Evolutionary conservation across 2,329 filamentous ascomycete genomes (phyloP).

Genomic region (Pyrenophora graminea): DNA sequence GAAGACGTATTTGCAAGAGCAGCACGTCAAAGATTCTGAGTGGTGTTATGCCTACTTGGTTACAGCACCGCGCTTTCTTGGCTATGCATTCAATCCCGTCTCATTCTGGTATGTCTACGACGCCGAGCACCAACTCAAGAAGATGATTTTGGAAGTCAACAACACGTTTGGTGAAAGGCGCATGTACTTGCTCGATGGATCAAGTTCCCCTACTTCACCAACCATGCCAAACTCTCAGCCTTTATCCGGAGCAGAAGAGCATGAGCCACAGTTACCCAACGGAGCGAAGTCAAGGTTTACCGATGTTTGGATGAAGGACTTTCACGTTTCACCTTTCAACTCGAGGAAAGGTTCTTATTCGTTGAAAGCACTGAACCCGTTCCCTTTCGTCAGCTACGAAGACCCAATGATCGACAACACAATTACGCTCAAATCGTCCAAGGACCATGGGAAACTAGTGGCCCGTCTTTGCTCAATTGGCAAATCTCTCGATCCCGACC

Average conservation of each 20-base stretch:
- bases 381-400: slow-evolving; percentile 38
- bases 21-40: slow-evolving; percentile 62
- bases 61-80: slow-evolving; percentile 70
- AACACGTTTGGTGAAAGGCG: slow-evolving; percentile 76
- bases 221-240: slow-evolving; percentile 17
- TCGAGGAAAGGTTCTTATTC: slow-evolving; percentile 55
- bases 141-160: slow-evolving; percentile 74
- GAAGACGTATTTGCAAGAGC: slow-evolving; percentile 59
- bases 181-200: slow-evolving; percentile 63
- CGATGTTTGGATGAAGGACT: slow-evolving; percentile 68
- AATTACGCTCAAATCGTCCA: slow-evolving; percentile 64
- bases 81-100: slow-evolving; percentile 74
- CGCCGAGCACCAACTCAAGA: slow-evolving; percentile 58
- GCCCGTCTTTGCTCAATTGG: slow-evolving; percentile 62
- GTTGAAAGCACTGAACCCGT: slow-evolving; percentile 52
- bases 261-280: slow-evolving; percentile 1
- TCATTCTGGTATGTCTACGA: slow-evolving; percentile 82
- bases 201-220: slow-evolving; percentile 35
- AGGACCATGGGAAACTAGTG: slow-evolving; percentile 64
- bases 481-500: slow-evolving; percentile 55
- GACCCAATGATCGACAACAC: slow-evolving; percentile 59
- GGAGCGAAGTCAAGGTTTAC: slow-evolving; percentile 48
- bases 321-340: slow-evolving; percentile 79
- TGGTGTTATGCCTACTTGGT: slow-evolving; percentile 73
- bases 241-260: slow-evolving; percentile 3